A percentile compares a stretch with the other conserved stretches of the same genome.
These are phyloP conservation scores for Epipyxis sp. DNA, from an alignment of 108 stramenopile species.

Conservation along the genomic window DNA sequence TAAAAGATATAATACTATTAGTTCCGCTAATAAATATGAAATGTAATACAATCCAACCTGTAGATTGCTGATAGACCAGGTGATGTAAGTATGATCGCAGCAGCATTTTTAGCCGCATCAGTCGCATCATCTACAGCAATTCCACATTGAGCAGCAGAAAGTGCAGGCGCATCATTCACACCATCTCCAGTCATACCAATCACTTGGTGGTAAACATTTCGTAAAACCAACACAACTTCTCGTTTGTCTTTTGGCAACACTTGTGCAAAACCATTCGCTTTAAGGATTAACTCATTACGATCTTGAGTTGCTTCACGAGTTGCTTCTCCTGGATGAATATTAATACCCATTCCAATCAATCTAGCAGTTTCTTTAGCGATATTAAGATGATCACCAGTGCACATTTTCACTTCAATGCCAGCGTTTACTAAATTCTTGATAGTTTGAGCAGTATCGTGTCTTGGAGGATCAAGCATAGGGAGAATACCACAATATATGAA, in stretches of 20 bases:
- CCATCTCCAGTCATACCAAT: slow-evolving; percentile 86
- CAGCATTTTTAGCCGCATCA: slow-evolving; percentile 82
- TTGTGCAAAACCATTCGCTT: slow-evolving; percentile 26
- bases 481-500: slow-evolving; percentile 69
- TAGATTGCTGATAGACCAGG: slow-evolving; percentile 74
- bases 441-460: slow-evolving; percentile 68
- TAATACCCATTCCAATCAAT: slow-evolving; percentile 64
- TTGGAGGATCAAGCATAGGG: slow-evolving; percentile 77
- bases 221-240: slow-evolving; percentile 30
- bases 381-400: slow-evolving; percentile 69
- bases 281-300: slow-evolving; percentile 4
- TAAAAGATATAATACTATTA: slow-evolving; percentile 16
- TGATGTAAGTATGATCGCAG: slow-evolving; percentile 74
- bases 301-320: slow-evolving; percentile 23
- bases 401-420: slow-evolving; percentile 77
- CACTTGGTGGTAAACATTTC: slow-evolving; percentile 30
- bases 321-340: slow-evolving; percentile 58
- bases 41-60: too few species aligned
- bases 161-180: slow-evolving; percentile 81
- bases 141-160: slow-evolving; percentile 71
- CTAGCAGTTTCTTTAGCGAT: slow-evolving; percentile 52
- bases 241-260: slow-evolving; percentile 30
- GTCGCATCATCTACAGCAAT: slow-evolving; percentile 78
- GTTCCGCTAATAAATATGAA: too few species aligned
- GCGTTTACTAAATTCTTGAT: slow-evolving; percentile 66